These are phyloP conservation scores for Pseudoscleropodium purum DNA, from an alignment of 225 moss, liverwort and hornwort genomes.

Conservation along the genomic window DNA sequence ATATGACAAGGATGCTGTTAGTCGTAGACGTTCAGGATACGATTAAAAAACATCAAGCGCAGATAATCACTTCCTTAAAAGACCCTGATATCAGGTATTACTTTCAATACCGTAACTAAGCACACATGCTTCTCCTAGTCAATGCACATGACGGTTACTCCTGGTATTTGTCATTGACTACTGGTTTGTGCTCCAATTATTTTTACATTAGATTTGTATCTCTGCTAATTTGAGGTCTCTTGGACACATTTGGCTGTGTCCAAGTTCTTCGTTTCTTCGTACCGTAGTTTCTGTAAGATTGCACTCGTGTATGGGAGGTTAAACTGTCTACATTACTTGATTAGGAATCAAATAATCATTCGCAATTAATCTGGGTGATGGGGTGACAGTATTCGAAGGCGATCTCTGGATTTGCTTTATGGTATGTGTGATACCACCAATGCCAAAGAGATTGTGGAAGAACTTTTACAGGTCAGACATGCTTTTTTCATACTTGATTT, in stretches of 20 bases:
- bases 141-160: background rate
- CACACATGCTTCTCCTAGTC: background rate
- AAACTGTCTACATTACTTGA: background rate
- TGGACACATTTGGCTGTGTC: background rate
- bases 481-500: background rate
- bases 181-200: background rate
- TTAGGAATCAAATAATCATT: background rate
- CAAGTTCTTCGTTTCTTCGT: background rate
- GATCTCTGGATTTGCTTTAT: slow-evolving; percentile 91
- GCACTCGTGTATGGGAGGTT: background rate
- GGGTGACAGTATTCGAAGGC: slow-evolving; percentile 72
- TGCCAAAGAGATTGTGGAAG: slow-evolving; percentile 95
- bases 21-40: slow-evolving; percentile 95
- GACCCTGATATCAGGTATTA: slow-evolving; percentile 93
- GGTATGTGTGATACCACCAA: slow-evolving; percentile 98
- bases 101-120: background rate
- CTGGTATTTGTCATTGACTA: background rate
- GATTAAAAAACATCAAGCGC: slow-evolving; percentile 96
- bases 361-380: background rate
- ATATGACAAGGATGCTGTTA: slow-evolving; percentile 97
- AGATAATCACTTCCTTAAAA: slow-evolving; percentile 90
- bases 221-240: background rate
- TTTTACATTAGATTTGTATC: background rate
- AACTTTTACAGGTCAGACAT: slow-evolving; percentile 69
- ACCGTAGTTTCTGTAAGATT: background rate